Base-by-base conservation (phyloP, 495 filamentous ascomycete species). In the Penicillium soppii region DNA sequence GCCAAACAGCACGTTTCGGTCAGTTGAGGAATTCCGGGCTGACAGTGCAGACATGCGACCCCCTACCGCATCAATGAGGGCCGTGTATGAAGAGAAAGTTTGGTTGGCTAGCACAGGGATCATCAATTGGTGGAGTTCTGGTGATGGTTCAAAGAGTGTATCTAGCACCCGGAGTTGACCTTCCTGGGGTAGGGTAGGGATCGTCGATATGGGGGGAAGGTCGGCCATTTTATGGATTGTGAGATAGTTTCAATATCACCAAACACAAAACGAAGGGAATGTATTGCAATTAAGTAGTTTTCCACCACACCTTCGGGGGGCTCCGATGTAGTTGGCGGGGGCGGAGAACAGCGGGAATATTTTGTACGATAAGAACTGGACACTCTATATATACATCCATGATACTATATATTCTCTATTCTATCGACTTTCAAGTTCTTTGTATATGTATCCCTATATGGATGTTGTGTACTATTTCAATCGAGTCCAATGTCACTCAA, bases 91-190 rank as follows among this genome's bases (percentile, higher is more conserved):
- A 8, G 70, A 50, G 73, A 91, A 92, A 3, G 70, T 69, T 35
- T 80, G 73, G n/a, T 78, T 75, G 46, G 77, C 78, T 12, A 95
- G 77, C 9, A 84, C 66, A 2, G 87, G 84, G 17, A 89, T 62
- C 46, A 84, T 82, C 40, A 96, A 76, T 19, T 78, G 73, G 63
- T 91, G 89, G 3, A 97, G 78, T 23, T 87, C 81, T 7, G 81
- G 68, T 13, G 85, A 90, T 12, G 92, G 86, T 61, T 97, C 92
- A 71, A 97, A 97, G 41, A 97, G 88, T 5, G 78, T 75, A 69
- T 95, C 89, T 42, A 96, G 85, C 42, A 89, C 76, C 15, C 77
- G 68, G 39, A 80, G 76, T 41, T 83, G 78, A 29, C 81, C 69
- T 22, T 75, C 65, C 16, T 80, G 74, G 10, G 87, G 68, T 46